A percentile compares a stretch with the other conserved stretches of the same genome.
Evolutionary conservation across 2,329 filamentous ascomycete genomes (phyloP).

Genomic region (Colletotrichum chrysophilum): DNA sequence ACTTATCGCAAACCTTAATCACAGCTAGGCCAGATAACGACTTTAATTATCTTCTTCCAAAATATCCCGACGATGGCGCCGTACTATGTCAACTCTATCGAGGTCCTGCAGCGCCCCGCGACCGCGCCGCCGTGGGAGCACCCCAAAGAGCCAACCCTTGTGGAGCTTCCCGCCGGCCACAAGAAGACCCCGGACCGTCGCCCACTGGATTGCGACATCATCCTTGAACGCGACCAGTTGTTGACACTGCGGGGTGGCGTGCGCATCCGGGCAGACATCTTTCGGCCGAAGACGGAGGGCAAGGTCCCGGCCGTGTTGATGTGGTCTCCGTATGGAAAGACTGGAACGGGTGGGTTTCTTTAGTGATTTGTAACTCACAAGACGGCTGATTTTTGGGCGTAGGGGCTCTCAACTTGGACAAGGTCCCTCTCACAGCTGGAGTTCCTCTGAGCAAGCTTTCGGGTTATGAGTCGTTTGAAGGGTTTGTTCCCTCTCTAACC

Average conservation of each 20-base stretch:
- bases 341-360: not conserved
- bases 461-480: slow-evolving; percentile 8
- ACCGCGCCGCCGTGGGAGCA: not conserved
- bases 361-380: fast-evolving
- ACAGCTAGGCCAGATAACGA: not conserved
- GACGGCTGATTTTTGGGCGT: not conserved
- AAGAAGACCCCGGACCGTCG: not conserved
- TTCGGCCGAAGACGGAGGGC: not conserved
- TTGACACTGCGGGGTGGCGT: not conserved
- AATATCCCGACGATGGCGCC: not conserved
- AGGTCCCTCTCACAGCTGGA: not conserved
- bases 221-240: not conserved
- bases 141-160: not conserved
- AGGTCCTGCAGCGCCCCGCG: not conserved
- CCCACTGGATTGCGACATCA: not conserved
- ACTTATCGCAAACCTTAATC: not conserved
- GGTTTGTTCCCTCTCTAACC: not conserved
- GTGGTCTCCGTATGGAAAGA: slow-evolving; percentile 4
- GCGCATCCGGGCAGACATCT: not conserved
- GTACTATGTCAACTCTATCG: not conserved
- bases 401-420: not conserved
- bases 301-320: slow-evolving; percentile 1
- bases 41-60: fast-evolving
- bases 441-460: not conserved
- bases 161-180: not conserved